These are phyloP conservation scores for Przewalskia tangutica DNA, from an alignment of 257 asterid species.

Conservation along the genomic window DNA sequence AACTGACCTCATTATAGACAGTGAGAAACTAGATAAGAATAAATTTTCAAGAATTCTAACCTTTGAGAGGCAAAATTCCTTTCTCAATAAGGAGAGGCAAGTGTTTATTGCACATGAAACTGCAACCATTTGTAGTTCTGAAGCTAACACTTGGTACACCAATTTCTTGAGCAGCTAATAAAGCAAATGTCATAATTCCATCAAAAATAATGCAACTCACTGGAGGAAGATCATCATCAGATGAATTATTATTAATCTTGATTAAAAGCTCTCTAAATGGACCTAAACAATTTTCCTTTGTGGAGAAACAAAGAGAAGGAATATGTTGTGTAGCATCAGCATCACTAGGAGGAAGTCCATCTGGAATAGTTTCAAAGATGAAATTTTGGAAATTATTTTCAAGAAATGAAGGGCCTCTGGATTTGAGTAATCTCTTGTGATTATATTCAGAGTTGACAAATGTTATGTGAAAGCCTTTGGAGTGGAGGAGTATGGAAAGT, in stretches of 20 bases:
- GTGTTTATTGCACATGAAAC: conserved; percentile 16
- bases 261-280: conserved; percentile 23
- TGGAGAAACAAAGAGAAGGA: conserved; percentile 19
- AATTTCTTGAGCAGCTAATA: conserved; percentile 24
- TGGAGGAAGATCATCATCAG: conserved; percentile 7
- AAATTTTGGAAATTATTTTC: conserved; percentile 12
- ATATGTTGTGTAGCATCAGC: conserved; percentile 8
- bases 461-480: conserved; percentile 26
- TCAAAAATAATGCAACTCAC: conserved; percentile 28
- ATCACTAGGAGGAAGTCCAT: conserved; percentile 23
- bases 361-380: conserved; percentile 29
- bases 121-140: conserved; percentile 21
- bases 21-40: background rate
- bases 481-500: conserved; percentile 23
- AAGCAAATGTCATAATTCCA: conserved; percentile 19
- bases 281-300: conserved; percentile 17
- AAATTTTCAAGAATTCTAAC: background rate
- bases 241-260: conserved; percentile 3
- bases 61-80: conserved; percentile 28
- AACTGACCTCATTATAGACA: background rate
- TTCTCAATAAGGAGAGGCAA: conserved; percentile 15
- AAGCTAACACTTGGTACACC: conserved; percentile 31
- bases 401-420: conserved; percentile 5
- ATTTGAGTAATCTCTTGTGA: conserved; percentile 22
- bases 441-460: conserved; percentile 19